Percentiles rank a stretch among this genome's conserved stretches.
These are phyloP conservation scores for Neonectria faginata DNA, from an alignment of 2,329 filamentous ascomycete species.

Conservation along the genomic window DNA sequence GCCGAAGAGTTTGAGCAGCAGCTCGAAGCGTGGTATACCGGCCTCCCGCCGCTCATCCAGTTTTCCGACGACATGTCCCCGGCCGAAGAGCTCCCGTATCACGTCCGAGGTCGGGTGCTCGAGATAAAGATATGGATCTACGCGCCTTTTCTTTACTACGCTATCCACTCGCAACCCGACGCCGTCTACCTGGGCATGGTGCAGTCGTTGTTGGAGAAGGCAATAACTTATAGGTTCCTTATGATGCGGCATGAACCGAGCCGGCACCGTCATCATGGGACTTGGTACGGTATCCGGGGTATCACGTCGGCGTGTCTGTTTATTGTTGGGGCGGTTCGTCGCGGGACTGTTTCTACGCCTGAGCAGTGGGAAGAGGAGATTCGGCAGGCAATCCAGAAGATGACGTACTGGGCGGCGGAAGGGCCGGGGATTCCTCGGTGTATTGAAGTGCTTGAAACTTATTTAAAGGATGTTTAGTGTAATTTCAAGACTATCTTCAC, in stretches of 20 bases:
- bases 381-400: background rate
- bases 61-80: slow-evolving; percentile 9
- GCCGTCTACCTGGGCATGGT: slow-evolving; percentile 31
- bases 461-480: background rate
- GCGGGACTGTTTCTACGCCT: slow-evolving; percentile 3
- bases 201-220: slow-evolving; percentile 31
- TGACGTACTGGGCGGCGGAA: slow-evolving; percentile 19
- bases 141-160: slow-evolving; percentile 19
- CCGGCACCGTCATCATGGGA: slow-evolving; percentile 44
- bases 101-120: slow-evolving; percentile 4
- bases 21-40: slow-evolving; percentile 37
- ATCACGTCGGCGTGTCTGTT: slow-evolving; percentile 3
- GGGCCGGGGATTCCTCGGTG: slow-evolving; percentile 8
- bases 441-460: slow-evolving; percentile 11
- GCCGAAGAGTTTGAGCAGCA: slow-evolving; percentile 42
- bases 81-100: slow-evolving; percentile 9
- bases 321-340: slow-evolving; percentile 3
- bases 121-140: slow-evolving; percentile 13
- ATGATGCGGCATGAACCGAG: background rate
- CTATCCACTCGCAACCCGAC: slow-evolving; percentile 24
- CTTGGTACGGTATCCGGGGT: slow-evolving; percentile 41
- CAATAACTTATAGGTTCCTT: background rate
- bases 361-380: background rate
- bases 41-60: slow-evolving; percentile 11
- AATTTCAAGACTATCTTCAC: no score